phyloP scores from a whole-genome alignment of 345 rosid genomes.

The Diplotaxis tenuifolia region DNA sequence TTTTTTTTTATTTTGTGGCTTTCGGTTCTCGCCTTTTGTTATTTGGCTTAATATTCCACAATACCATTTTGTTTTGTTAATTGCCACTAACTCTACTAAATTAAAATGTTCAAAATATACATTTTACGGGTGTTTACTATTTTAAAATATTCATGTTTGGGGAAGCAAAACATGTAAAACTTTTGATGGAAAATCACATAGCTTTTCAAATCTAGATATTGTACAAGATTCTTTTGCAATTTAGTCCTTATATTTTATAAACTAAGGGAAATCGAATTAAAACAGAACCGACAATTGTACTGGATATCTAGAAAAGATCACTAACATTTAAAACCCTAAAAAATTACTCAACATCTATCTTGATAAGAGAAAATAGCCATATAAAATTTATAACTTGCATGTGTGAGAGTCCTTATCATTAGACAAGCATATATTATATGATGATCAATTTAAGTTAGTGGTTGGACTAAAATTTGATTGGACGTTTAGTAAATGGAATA shows the following conservation, averaged over 20 bases:
- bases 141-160: not conserved
- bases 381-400: not conserved
- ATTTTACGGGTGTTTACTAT: not conserved
- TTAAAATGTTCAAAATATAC: not conserved
- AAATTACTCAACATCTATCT: not conserved
- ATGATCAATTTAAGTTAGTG: conserved; percentile 24
- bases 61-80: not conserved
- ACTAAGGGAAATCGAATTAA: not conserved
- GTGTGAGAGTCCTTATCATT: conserved; percentile 18
- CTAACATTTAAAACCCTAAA: conserved; percentile 7
- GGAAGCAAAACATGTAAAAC: not conserved
- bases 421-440: conserved; percentile 30
- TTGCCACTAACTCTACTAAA: conserved; percentile 26
- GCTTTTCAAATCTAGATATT: not conserved
- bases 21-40: conserved; percentile 20
- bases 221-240: not conserved
- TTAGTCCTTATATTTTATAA: not conserved
- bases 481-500: conserved; percentile 30
- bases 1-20: conserved; percentile 13
- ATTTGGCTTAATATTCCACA: conserved; percentile 17
- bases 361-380: conserved; percentile 26
- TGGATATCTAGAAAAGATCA: conserved; percentile 3
- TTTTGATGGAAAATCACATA: not conserved
- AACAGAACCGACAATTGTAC: not conserved
- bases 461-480: conserved; percentile 16